Base-by-base conservation (phyloP, 225 moss, liverwort and hornwort genomes). In the Bryum argenteum region DNA sequence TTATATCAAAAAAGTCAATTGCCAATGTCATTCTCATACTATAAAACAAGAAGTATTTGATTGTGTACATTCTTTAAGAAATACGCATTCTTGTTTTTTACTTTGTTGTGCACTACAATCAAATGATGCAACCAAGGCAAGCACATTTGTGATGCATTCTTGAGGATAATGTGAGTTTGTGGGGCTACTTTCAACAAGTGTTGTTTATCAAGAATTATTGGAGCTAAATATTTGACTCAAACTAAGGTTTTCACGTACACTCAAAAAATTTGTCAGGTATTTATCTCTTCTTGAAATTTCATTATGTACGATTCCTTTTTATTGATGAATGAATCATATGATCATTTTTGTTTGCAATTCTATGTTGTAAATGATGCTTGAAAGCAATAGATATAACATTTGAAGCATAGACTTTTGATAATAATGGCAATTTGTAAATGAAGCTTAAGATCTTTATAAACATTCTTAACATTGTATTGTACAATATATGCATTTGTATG, bases 191-290 rank as follows among this genome's bases (percentile, higher is more conserved):
- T 19, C 51, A 33, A 68, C 21, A 63, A 8, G 20, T 8, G 61
- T 66, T 40, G 14, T 58, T 57, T 1, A 13, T 1, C 15, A 58
- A 23, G 52, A 19, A 53, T 23, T 37, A 37, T 63, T 63, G 82
- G 75, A 83, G 82, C 82, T 83, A 72, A 1, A 41, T 45, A 71
- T 13, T 43, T 45, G 20, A n/a, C 52, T 3, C 53, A 54, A 20
- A 14, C 20, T 53, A 6, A 78, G 42, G 70, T 71, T 13, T 59
- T 21, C n/a, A 44, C 28, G 40, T 44, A 17, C 11, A 9, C 2
- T 48, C 74, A 43, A 71, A 61, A n/a, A 10, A 43, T 57, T 41
- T 71, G 1, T 18, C 57, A 75, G 74, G 78, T 75, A 78, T 42
- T 0, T 10, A 43, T 51, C 28, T 2, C 54, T 54, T 70, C 44